Conservation (phyloP, 306 rosid species). For the Abrus precatorius region DNA sequence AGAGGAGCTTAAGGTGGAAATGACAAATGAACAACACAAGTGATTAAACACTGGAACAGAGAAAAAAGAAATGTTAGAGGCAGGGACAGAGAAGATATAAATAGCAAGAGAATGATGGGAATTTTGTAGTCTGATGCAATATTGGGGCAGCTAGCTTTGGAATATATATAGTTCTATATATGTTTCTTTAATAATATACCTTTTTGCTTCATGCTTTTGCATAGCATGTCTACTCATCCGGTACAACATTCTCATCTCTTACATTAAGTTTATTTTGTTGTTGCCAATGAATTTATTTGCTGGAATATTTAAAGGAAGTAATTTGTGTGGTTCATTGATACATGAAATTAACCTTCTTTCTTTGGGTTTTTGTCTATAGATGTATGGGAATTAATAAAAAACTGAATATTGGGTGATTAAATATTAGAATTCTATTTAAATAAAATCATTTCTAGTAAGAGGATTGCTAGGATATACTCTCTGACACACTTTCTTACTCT, state of each 20-base stretch:
- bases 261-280: not conserved
- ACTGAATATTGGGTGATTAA: not conserved
- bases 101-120: not conserved
- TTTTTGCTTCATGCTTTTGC: not conserved
- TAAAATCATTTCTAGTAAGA: not conserved
- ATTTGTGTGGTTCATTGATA: not conserved
- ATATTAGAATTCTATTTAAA: not conserved
- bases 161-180: not conserved
- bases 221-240: not conserved
- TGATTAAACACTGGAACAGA: not conserved
- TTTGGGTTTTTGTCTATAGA: not conserved
- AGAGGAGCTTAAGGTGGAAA: constrained; percentile 5
- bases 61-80: not conserved
- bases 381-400: not conserved
- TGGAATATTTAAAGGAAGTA: not conserved
- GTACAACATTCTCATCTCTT: not conserved
- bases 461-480: no score
- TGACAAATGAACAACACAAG: not conserved
- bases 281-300: not conserved
- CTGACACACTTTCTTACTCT: no score
- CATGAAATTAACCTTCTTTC: not conserved
- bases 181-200: not conserved
- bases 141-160: not conserved
- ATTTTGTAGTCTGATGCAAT: constrained; percentile 14
- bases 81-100: not conserved